phyloP scores from a whole-genome alignment of 2,329 filamentous ascomycete species.

The Aureobasidium sp. region DNA sequence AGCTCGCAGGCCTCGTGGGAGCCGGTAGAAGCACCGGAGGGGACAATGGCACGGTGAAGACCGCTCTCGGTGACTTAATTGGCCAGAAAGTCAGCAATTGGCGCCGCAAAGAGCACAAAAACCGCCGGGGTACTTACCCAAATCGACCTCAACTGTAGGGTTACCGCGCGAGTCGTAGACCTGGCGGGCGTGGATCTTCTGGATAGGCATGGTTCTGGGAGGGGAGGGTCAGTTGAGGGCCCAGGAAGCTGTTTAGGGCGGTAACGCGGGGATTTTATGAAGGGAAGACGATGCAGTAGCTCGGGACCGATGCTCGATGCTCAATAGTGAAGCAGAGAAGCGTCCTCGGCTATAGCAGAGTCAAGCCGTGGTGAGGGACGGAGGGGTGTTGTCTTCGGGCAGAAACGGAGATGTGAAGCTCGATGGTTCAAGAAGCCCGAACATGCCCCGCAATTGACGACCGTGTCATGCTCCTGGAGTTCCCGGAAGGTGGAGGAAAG shows the following conservation, averaged over 20 bases:
- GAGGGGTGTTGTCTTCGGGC: not conserved
- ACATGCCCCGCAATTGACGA: slow-evolving; percentile 4
- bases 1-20: slow-evolving; percentile 46
- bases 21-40: slow-evolving; percentile 87
- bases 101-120: slow-evolving; percentile 27
- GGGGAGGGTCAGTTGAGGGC: not conserved
- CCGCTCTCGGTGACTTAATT: slow-evolving; percentile 56
- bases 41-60: slow-evolving; percentile 94
- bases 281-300: not conserved
- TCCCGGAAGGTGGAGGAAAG: not conserved
- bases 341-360: slow-evolving; percentile 9
- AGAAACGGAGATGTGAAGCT: slow-evolving; percentile 7
- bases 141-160: slow-evolving; percentile 39
- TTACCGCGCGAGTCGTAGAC: slow-evolving; percentile 98
- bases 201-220: slow-evolving; percentile 55
- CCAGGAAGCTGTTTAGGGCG: not conserved
- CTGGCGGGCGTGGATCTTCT: slow-evolving; percentile 55
- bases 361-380: not conserved
- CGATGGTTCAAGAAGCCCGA: not conserved
- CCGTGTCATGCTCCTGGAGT: slow-evolving; percentile 1
- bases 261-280: not conserved
- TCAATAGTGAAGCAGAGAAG: not conserved
- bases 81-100: not conserved
- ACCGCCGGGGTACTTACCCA: no score
- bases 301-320: not conserved